A percentile compares a stretch with the other conserved stretches of the same genome.
Conservation (phyloP, 495 filamentous ascomycete genomes). For the Penicillium arizonense region DNA sequence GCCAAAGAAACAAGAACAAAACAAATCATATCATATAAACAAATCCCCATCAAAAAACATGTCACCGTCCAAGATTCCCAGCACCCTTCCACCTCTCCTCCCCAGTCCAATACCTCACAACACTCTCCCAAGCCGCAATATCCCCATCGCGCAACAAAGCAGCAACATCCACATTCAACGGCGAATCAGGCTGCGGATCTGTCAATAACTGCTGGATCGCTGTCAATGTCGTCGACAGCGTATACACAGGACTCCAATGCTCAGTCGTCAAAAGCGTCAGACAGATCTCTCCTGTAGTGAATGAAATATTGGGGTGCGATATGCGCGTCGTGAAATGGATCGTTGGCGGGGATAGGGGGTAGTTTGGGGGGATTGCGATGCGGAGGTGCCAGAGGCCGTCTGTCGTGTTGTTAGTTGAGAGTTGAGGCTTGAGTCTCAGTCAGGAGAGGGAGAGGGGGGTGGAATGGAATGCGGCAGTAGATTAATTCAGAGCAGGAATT, state of each 20-base stretch:
- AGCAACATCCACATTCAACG: constrained; percentile 88
- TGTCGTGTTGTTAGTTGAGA: constrained; percentile 24
- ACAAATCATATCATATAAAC: neutral
- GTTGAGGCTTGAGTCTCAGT: neutral
- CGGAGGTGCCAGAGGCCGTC: constrained; percentile 81
- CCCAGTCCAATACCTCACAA: constrained; percentile 78
- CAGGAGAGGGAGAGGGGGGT: neutral
- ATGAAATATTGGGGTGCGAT: constrained; percentile 82
- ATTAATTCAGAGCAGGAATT: neutral
- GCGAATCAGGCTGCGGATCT: constrained; percentile 75
- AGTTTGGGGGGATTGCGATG: constrained; percentile 73
- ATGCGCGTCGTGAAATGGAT: constrained; percentile 78
- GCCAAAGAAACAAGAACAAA: constrained; percentile 2
- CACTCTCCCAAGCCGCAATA: constrained; percentile 66
- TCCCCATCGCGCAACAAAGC: constrained; percentile 75
- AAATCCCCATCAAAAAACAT: neutral
- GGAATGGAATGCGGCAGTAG: neutral
- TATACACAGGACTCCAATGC: constrained; percentile 83
- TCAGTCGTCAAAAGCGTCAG: constrained; percentile 78
- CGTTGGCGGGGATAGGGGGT: constrained; percentile 73
- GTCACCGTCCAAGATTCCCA: constrained; percentile 11
- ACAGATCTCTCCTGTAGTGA: constrained; percentile 86
- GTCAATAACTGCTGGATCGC: constrained; percentile 75
- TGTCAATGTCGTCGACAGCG: constrained; percentile 71
- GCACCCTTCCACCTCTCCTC: constrained; percentile 44